Conservation (phyloP, 2,329 filamentous ascomycete species). For the Colletotrichum agaves region DNA sequence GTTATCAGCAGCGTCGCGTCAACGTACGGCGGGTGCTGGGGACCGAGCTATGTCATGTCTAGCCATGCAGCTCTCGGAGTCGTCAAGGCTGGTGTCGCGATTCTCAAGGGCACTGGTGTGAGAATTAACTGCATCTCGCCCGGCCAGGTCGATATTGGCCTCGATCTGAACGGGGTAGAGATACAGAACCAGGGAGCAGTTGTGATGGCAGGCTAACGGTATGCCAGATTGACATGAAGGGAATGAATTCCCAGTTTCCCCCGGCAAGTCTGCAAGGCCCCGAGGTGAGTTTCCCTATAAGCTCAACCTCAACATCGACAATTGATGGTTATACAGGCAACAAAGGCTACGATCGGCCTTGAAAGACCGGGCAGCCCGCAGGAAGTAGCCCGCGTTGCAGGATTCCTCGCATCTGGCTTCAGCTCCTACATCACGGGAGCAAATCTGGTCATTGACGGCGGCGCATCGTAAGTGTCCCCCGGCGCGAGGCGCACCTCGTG, state of each 20-base stretch:
- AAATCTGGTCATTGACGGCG: conserved; percentile 72
- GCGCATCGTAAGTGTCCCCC: conserved; percentile 52
- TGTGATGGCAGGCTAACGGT: conserved; percentile 8
- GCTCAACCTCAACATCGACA: neutral
- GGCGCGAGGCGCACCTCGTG: neutral
- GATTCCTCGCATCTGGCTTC: conserved; percentile 71
- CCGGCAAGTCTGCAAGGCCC: conserved; percentile 63
- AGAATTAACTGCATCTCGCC: conserved; percentile 65
- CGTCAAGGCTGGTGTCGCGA: conserved; percentile 66
- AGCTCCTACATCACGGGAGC: conserved; percentile 71
- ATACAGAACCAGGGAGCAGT: neutral
- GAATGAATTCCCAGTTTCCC: conserved; percentile 64
- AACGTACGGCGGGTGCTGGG: conserved; percentile 68
- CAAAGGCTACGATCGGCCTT: conserved; percentile 64
- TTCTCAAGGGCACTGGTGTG: conserved; percentile 67
- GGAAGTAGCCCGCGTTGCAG: conserved; percentile 69
- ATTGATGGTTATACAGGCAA: conserved; percentile 43
- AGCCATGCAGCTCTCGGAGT: conserved; percentile 70
- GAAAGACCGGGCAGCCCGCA: conserved; percentile 67
- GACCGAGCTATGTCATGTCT: conserved; percentile 69
- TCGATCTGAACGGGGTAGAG: conserved; percentile 54
- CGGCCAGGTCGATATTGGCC: conserved; percentile 53
- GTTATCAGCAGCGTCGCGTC: conserved; percentile 69
- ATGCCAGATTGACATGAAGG: conserved; percentile 57
- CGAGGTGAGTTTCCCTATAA: conserved; percentile 45